These are phyloP conservation scores for Xylariaceae sp. DNA, from an alignment of 2,329 filamentous ascomycete genomes.

Conservation along the genomic window DNA sequence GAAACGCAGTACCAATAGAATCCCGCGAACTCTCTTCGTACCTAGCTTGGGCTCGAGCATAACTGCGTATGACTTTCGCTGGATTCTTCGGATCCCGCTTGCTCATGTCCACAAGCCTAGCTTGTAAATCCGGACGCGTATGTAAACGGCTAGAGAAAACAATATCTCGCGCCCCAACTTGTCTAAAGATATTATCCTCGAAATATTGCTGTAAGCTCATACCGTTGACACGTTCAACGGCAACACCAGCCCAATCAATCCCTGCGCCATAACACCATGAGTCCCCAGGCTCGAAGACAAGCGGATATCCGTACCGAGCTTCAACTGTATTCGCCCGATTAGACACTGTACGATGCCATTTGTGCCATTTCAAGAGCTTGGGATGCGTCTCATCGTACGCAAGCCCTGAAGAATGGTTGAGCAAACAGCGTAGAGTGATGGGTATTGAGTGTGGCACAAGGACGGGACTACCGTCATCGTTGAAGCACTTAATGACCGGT, in stretches of 20 bases:
- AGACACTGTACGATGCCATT: constrained; percentile 28
- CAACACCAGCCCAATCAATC: constrained; percentile 41
- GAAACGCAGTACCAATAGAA: too few relatives aligned
- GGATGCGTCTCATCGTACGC: constrained; percentile 35
- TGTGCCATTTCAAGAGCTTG: constrained; percentile 21
- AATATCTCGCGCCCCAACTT: constrained; percentile 15
- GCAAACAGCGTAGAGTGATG: constrained; percentile 16
- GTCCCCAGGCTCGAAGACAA: constrained; percentile 43
- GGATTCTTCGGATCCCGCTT: constrained; percentile 18
- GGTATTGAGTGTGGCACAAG: constrained; percentile 12
- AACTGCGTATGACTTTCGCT: constrained; percentile 11
- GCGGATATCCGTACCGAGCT: constrained; percentile 35
- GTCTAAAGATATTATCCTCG: constrained; percentile 18
- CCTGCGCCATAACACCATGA: constrained; percentile 42
- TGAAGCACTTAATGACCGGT: constrained; percentile 15
- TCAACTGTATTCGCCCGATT: constrained; percentile 15
- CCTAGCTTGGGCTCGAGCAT: constrained; percentile 14
- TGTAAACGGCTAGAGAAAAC: constrained; percentile 18
- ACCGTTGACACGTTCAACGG: constrained; percentile 18
- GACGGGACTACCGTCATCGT: constrained; percentile 15
- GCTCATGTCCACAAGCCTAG: constrained; percentile 19
- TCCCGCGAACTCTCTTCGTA: too few relatives aligned
- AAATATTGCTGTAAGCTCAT: constrained; percentile 17
- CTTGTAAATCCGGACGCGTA: constrained; percentile 15
- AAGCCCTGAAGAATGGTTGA: constrained; percentile 21